Conservation (phyloP, 345 rosid species). For the Syzygium grande region DNA sequence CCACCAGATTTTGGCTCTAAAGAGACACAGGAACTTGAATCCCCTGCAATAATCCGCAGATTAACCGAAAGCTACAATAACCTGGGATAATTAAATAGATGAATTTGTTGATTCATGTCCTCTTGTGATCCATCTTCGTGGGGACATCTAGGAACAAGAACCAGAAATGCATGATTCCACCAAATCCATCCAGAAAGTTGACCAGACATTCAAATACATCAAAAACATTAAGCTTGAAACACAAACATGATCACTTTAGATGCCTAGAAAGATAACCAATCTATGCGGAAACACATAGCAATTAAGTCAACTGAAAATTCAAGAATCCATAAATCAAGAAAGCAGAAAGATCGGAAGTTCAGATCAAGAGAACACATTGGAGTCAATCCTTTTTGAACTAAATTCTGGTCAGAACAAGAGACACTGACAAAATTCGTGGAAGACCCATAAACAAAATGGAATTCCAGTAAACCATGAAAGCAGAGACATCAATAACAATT, state of each 20-base stretch:
- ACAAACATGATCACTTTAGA: neutral
- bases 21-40: constrained; percentile 43
- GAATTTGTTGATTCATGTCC: neutral
- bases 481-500: neutral
- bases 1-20: constrained; percentile 62
- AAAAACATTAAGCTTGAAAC: neutral
- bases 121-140: neutral
- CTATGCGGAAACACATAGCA: neutral
- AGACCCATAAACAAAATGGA: neutral
- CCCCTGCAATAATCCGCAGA: constrained; percentile 13
- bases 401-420: neutral
- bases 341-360: neutral
- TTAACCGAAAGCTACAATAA: neutral
- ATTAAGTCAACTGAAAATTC: neutral
- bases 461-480: neutral
- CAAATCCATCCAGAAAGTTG: neutral
- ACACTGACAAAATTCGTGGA: neutral
- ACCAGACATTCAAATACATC: neutral
- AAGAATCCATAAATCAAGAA: neutral
- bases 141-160: neutral
- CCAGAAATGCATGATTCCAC: neutral
- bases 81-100: neutral
- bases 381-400: neutral
- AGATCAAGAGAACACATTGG: neutral
- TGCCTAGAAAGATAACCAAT: neutral